phyloP scores from a whole-genome alignment of 2,329 filamentous ascomycete species.

The Lecanosticta acicola region DNA sequence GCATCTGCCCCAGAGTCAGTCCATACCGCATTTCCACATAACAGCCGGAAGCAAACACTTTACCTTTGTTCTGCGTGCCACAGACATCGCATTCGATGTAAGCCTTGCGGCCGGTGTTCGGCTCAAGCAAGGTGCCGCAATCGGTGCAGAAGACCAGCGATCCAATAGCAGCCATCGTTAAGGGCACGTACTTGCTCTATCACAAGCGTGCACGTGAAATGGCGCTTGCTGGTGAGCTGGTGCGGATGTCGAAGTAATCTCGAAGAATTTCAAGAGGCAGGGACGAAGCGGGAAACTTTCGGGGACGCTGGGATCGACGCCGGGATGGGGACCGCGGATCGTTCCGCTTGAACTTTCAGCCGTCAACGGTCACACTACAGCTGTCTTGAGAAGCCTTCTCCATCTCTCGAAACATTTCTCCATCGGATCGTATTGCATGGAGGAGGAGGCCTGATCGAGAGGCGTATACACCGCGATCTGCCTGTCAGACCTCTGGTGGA shows the following conservation, averaged over 20 bases:
- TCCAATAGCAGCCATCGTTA: constrained; percentile 76
- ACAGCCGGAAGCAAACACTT: not conserved
- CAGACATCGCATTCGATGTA: constrained; percentile 80
- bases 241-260: constrained; percentile 1
- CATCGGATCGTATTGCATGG: too few species aligned
- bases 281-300: not conserved
- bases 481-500: not conserved
- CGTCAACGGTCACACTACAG: too few species aligned
- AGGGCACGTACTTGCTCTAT: not conserved
- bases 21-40: not conserved
- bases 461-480: not conserved
- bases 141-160: constrained; percentile 89
- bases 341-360: not conserved
- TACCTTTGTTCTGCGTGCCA: constrained; percentile 77
- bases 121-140: constrained; percentile 83
- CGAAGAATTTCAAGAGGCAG: constrained; percentile 3
- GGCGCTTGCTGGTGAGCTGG: constrained; percentile 7
- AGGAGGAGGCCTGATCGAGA: not conserved
- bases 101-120: constrained; percentile 70
- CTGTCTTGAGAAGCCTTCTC: too few species aligned
- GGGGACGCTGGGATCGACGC: constrained; percentile 2
- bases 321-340: not conserved
- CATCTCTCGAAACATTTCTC: too few species aligned
- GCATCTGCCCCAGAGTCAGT: constrained; percentile 52
- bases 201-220: constrained; percentile 1